Base-by-base conservation (phyloP, 768 basidiomycete genomes). In the Termitomyces titanicus region DNA sequence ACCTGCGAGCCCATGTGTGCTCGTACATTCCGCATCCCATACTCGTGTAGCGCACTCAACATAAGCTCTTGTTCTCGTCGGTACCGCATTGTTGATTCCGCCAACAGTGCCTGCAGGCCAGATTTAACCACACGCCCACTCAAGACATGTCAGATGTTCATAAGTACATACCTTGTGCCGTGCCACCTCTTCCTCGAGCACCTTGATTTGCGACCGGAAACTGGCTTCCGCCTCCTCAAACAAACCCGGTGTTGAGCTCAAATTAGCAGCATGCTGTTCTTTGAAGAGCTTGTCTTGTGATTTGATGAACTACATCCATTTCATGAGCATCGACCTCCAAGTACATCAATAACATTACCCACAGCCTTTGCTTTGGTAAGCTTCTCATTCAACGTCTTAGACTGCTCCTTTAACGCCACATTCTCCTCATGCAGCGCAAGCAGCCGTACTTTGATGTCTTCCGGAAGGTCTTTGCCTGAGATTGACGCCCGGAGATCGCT, bases 211-310 rank as follows among this genome's bases (percentile, higher is more conserved):
- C 0, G 82, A 75, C 43, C 84, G 79, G 70, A 84, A 81, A 61
- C 73, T 82, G 9, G 78, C 76, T 65, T 91, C 86, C 0, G 84
- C 84, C 61, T 94, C 92, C 58, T 86, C 91, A 63, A 86, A 87
- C 13, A 79, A 73, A 42, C 76, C 82, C 71, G 80, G 69, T 33
- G 74, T 64, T 52, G 71, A 63, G 20, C 73, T 75, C 29, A 72
- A 74, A 61, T 78, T 79, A 48, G 83, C 81, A 5, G 85, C 83
- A 47, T 86, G 85, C 64, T 88, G 86, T 64, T 92, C 89, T 61
- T 88, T 89, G 72, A 94, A 88, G 27, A 93, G 76, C 60, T 89
- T 89, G 72, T 97, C 94, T 68, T 96, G 94, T 31, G 85, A 80
- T 67, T 92, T 93, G 74, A 98, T 93, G 70, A 96, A 94, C 91